Base-by-base conservation (phyloP, 2,329 filamentous ascomycete genomes). In the Epichloe bromicola region DNA sequence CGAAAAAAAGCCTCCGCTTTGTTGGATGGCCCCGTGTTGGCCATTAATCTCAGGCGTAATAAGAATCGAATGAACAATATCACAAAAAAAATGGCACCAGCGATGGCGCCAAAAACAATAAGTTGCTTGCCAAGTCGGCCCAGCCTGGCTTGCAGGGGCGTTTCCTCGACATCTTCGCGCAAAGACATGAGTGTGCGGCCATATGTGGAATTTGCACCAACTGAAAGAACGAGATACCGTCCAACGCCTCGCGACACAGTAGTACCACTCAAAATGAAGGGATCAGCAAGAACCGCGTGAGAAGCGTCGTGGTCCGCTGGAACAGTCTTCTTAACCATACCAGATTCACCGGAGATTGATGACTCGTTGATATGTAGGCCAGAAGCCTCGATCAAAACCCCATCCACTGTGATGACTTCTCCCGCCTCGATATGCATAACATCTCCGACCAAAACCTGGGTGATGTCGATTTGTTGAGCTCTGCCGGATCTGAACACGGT, bases 101-200 rank as follows among this genome's bases (percentile, higher is more conserved):
- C 72, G 40, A 67, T 55, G 19, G 60, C 60, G 8, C 70, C 70
- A 50, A 71, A 66, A 1, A 67, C 64, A 23, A 70, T 71, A 51
- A 91, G 88, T 60, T 88, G 85, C 59, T 88, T 86, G 6, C 86
- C 87, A 17, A 91, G 72, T 4, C 81, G 74, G 57, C 89, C 88
- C 53, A 91, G 71, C 65, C 89, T 90, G 3, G 78, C 82, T 64
- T 91, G 87, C 7, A 91, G 54, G 3, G 86, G 87, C 1, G 86
- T 91, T 23, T 86, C 84, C 61, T 90, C 82, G 51, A 82, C 80
- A 54, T 88, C 83, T 57, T 87, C 84, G 54, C 85, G 80, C 11
- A 91, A 69, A 38, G 85, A 86, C 77, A 90, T 84, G 70, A 90
- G 77, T 3, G 82, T 88, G 60, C 86, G 86, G 51, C 86, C 86